These are phyloP conservation scores for Chimonanthus salicifolius DNA, from an alignment of 164 flowering plant species.

Conservation along the genomic window DNA sequence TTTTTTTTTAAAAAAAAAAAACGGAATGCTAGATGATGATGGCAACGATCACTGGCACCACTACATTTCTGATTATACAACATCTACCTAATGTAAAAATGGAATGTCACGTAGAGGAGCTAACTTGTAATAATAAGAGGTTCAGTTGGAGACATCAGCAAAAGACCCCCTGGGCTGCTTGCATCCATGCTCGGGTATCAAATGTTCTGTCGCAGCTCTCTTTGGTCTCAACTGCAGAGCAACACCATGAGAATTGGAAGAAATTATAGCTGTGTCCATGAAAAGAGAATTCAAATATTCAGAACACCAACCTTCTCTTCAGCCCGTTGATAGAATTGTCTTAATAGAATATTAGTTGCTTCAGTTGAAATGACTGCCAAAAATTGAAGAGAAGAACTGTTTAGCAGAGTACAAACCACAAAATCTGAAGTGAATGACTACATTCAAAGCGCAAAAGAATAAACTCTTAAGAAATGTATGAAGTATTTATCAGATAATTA, in stretches of 20 bases:
- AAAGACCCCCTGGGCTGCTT: conserved; percentile 59
- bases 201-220: conserved; percentile 69
- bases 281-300: background rate
- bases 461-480: too few species aligned
- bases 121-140: background rate
- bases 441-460: too few species aligned
- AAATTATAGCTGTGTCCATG: background rate
- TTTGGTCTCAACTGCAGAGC: conserved; percentile 64
- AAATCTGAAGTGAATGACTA: too few species aligned
- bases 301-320: conserved; percentile 59
- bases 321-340: conserved; percentile 64
- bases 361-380: conserved; percentile 73
- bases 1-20: too few species aligned
- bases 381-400: background rate
- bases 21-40: too few species aligned
- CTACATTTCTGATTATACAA: background rate
- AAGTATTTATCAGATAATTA: too few species aligned
- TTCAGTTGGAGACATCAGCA: conserved; percentile 15
- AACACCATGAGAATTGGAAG: conserved; percentile 3
- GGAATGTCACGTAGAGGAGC: background rate
- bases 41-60: too few species aligned
- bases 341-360: conserved; percentile 65
- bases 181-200: conserved; percentile 58
- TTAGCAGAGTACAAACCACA: too few species aligned
- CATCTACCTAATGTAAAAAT: background rate